Conservation (phyloP, 2,329 filamentous ascomycete genomes). For the Colletotrichum musae region DNA sequence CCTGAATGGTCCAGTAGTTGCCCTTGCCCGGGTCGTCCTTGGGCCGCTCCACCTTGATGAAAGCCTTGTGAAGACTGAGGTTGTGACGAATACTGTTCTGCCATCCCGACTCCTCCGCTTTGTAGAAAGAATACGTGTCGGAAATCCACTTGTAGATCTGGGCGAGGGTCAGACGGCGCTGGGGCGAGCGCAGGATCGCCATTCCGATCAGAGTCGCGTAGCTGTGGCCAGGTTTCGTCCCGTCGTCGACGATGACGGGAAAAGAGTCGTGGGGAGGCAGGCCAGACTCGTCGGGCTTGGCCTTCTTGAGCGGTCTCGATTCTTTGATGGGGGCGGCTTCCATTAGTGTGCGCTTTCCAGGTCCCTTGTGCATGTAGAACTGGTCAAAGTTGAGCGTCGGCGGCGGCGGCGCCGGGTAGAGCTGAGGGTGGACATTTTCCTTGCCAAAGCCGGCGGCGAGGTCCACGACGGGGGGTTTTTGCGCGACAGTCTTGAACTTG, state of each 20-base stretch:
- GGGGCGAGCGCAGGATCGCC: conserved; percentile 91
- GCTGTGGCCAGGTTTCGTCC: conserved; percentile 89
- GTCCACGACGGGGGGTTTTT: conserved; percentile 64
- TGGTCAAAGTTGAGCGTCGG: conserved; percentile 65
- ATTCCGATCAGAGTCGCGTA: conserved; percentile 97
- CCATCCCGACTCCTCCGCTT: conserved; percentile 88
- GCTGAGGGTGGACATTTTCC: conserved; percentile 68
- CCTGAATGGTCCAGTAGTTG: conserved; percentile 95
- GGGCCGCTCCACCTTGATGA: conserved; percentile 93
- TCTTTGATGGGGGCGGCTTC: conserved; percentile 83
- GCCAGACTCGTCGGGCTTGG: conserved; percentile 69
- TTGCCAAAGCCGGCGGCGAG: conserved; percentile 61
- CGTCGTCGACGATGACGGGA: conserved; percentile 86
- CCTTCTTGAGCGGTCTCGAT: conserved; percentile 76
- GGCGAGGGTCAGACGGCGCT: conserved; percentile 86
- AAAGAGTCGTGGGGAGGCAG: conserved; percentile 85
- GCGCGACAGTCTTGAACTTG: conserved; percentile 70
- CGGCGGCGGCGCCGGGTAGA: conserved; percentile 64
- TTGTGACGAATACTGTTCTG: conserved; percentile 99
- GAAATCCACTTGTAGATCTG: conserved; percentile 99
- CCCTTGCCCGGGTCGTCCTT: conserved; percentile 99
- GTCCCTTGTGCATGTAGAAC: conserved; percentile 65
- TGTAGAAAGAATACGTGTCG: conserved; percentile 93
- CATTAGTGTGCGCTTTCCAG: conserved; percentile 74
- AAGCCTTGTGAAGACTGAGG: conserved; percentile 95